phyloP scores from a whole-genome alignment of 2,329 filamentous ascomycete genomes.

The Myriosclerotinia duriaeana region DNA sequence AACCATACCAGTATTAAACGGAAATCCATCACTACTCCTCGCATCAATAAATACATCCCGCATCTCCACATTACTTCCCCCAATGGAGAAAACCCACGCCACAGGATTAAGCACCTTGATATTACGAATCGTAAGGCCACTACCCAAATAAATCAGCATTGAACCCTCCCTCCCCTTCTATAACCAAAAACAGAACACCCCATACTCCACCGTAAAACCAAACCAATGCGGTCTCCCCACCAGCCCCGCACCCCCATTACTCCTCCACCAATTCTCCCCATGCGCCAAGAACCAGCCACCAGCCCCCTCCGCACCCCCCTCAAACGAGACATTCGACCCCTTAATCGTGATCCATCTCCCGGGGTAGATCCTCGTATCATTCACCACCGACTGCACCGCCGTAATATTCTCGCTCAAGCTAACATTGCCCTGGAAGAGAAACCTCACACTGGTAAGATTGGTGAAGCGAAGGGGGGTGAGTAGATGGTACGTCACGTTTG shows the following conservation, averaged over 20 bases:
- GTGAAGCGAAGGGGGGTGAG: slow-evolving; percentile 10
- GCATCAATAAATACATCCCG: slow-evolving; percentile 11
- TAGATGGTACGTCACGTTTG: slow-evolving; percentile 14
- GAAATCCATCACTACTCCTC: slow-evolving; percentile 13
- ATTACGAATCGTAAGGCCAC: slow-evolving; percentile 14
- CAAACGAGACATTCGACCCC: slow-evolving; percentile 11
- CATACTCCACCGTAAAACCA: slow-evolving; percentile 12
- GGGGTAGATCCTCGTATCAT: slow-evolving; percentile 5
- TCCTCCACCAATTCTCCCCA: slow-evolving; percentile 19
- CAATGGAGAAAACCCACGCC: slow-evolving; percentile 16
- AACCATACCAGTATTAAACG: slow-evolving; percentile 10
- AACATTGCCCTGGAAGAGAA: slow-evolving; percentile 17
- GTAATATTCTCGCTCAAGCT: slow-evolving; percentile 21
- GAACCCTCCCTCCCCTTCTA: neutral
- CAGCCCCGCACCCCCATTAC: neutral
- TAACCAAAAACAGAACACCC: too few relatives aligned
- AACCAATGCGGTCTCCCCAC: slow-evolving; percentile 19
- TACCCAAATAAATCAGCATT: neutral
- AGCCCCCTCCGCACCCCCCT: neutral
- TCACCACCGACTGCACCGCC: slow-evolving; percentile 10
- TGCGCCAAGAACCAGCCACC: slow-evolving; percentile 21
- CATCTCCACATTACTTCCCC: slow-evolving; percentile 20
- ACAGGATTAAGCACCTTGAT: slow-evolving; percentile 20
- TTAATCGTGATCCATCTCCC: slow-evolving; percentile 19
- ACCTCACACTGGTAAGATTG: neutral